Percentiles rank a stretch among this genome's conserved stretches.
Conservation (phyloP, 768 basidiomycete species). For the Mycena indigotica region DNA sequence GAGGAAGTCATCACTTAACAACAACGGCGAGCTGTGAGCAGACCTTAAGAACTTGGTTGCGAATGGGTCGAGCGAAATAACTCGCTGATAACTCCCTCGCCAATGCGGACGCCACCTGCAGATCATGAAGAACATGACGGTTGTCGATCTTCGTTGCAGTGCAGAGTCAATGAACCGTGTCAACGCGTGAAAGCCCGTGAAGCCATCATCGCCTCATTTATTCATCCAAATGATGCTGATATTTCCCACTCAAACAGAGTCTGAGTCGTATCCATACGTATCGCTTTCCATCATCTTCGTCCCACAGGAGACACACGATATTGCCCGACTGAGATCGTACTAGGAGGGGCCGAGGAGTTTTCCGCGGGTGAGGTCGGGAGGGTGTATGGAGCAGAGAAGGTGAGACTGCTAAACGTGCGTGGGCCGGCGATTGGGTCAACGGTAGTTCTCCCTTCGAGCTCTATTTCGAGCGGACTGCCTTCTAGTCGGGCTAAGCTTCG, state of each 20-base stretch:
- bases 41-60: no score
- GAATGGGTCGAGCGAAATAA: neutral
- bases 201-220: neutral
- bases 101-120: neutral
- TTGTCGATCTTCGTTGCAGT: neutral
- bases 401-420: conserved; percentile 20
- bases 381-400: conserved; percentile 17
- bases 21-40: no score
- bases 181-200: neutral
- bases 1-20: no score
- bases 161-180: neutral
- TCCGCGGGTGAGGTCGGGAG: conserved; percentile 7
- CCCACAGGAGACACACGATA: conserved; percentile 4
- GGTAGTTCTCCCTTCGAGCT: neutral
- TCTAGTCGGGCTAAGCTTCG: neutral
- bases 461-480: neutral
- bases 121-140: neutral
- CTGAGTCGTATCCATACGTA: neutral
- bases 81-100: neutral
- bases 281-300: neutral
- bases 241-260: neutral
- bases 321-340: conserved; percentile 19
- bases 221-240: neutral
- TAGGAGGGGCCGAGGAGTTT: conserved; percentile 15
- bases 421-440: neutral